phyloP scores from a whole-genome alignment of 2,329 filamentous ascomycete species.

The Ophiostoma angusticollis region DNA sequence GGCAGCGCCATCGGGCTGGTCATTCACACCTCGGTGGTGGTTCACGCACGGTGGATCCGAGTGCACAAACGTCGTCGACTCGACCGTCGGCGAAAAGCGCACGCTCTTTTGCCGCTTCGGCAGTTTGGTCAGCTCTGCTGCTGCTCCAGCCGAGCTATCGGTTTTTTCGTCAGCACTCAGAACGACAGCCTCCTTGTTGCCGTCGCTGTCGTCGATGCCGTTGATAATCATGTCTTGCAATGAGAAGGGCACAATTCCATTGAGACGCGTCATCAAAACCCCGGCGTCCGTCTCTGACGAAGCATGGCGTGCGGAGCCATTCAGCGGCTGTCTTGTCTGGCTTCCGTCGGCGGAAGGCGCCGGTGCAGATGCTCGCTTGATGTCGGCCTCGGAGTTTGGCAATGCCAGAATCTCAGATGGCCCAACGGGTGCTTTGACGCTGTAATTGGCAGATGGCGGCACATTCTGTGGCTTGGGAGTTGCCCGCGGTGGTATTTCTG shows the following conservation, averaged over 20 bases:
- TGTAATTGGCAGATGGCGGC: too few species aligned
- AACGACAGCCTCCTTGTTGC: neutral
- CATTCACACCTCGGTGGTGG: neutral
- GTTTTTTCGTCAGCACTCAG: neutral
- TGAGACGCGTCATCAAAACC: too few species aligned
- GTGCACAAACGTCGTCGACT: conserved; percentile 47
- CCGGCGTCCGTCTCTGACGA: too few species aligned
- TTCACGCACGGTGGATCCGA: conserved; percentile 38
- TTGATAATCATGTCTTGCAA: conserved; percentile 1
- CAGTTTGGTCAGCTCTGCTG: conserved; percentile 8
- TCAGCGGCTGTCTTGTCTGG: neutral
- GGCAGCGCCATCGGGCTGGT: neutral
- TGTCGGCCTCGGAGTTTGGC: conserved; percentile 40
- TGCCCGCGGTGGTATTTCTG: too few species aligned
- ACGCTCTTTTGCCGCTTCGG: conserved; percentile 48
- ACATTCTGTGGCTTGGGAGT: too few species aligned
- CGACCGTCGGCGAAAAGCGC: conserved; percentile 54
- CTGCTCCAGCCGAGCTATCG: too few species aligned
- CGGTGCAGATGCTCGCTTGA: conserved; percentile 10
- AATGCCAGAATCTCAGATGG: conserved; percentile 37
- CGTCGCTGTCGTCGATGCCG: neutral
- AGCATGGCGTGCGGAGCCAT: conserved; percentile 1
- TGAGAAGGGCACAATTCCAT: neutral
- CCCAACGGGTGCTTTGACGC: conserved; percentile 29
- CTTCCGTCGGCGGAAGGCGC: neutral